Evolutionary conservation across 1,284 basidiomycete species (phyloP), one percentile per base, ranked within the genome.

Genomic region (Bjerkandera adusta): DNA sequence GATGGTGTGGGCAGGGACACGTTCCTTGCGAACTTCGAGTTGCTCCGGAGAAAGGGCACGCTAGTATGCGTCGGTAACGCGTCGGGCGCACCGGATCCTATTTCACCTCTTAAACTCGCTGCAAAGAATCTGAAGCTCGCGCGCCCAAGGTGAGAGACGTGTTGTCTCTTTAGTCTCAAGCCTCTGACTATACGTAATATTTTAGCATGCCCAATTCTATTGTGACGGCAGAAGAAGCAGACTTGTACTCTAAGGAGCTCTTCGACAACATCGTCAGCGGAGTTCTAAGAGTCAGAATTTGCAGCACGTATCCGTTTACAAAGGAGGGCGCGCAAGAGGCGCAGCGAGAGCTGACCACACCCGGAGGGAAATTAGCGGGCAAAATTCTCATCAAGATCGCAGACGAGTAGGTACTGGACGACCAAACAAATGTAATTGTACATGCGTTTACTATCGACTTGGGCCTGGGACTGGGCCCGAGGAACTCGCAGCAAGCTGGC

Each of bases 1-100:
- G 95, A 99, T 64, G 94, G 95, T 36, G 92, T 99, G 20, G 96
- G 96, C 7, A 93, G 88, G 68, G 89, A 92, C 64, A 95, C 92
- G 75, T 95, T 91, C 66, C 84, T 92, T 52, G 77, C 78, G 55
- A 79, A 95, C 69, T 92, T 96, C 66, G 77, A 85, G 60, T 72
- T 94, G 62, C 74, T 91, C 49, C 77, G 81, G 54, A 75, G 89
- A 32, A 92, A 92, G 60, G 92, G 87, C 4, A 89, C 87, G 0
- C 72, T 98, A 32, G 86, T 95, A 12, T 85, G 83, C 8, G 83
- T 94, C 43, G 96, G 96, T 0, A 97, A 97, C 62, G 91, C 95
- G 0, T 94, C 90, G 10, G 95, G 93, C 2, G 68, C 85, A 8
- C 80, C 86, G 3, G 73, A 76, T 24, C 83, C 89, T 0, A 84